These are phyloP conservation scores for Aspergillus sp. DNA, from an alignment of 2,329 filamentous ascomycete species.

Conservation along the genomic window DNA sequence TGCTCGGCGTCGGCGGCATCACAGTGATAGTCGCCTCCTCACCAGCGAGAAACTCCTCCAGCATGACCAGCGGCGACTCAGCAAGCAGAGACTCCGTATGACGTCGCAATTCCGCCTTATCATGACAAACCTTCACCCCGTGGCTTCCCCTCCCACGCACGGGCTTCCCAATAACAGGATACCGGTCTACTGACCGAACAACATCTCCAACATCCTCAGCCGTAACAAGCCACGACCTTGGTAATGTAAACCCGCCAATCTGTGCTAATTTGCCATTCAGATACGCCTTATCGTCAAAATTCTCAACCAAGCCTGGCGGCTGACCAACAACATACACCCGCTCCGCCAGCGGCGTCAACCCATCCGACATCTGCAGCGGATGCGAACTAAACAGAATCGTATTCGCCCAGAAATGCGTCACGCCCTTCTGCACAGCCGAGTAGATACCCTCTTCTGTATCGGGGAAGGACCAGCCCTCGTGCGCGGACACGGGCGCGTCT, in stretches of 20 bases:
- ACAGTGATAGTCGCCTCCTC: conserved; percentile 54
- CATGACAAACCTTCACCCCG: conserved; percentile 49
- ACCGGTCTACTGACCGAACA: conserved; percentile 21
- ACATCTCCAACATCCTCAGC: conserved; percentile 9
- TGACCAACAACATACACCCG: conserved; percentile 46
- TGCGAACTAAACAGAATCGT: conserved; percentile 52
- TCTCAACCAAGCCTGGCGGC: conserved; percentile 48
- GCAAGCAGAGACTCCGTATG: conserved; percentile 39
- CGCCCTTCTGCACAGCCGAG: conserved; percentile 40
- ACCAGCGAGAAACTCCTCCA: conserved; percentile 51
- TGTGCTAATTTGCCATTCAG: conserved; percentile 47
- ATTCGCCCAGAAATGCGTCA: conserved; percentile 53
- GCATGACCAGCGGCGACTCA: conserved; percentile 41
- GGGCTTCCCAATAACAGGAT: conserved; percentile 51
- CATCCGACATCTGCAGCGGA: conserved; percentile 46
- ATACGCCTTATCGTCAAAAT: conserved; percentile 53
- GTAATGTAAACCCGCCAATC: conserved; percentile 41
- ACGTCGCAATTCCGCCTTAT: conserved; percentile 26
- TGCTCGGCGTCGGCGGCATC: conserved; percentile 46
- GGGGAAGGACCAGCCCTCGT: conserved; percentile 45
- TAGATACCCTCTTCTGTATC: conserved; percentile 47
- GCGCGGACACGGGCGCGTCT: conserved; percentile 28
- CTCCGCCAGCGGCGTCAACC: conserved; percentile 30
- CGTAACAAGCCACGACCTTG: conserved; percentile 36
- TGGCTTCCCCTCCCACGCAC: conserved; percentile 51